Evolutionary conservation across 75 land plant genomes (phyloP), one percentile per base, ranked within the genome.

Genomic region (Pseudotsuga menziesii): DNA sequence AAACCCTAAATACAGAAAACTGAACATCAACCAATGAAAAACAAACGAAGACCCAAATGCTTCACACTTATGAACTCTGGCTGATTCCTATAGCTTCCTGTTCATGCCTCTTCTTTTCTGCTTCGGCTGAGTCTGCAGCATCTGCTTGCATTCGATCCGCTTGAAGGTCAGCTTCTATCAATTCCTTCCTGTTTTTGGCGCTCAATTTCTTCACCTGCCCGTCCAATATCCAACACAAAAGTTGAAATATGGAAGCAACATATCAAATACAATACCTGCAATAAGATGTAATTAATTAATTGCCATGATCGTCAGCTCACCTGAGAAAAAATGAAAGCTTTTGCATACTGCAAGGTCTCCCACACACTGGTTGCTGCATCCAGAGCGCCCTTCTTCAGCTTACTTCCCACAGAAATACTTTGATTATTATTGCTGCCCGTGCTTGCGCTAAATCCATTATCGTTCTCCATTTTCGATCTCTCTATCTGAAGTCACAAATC

Each of bases 161-260:
- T 39, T 39, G 41, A 39, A 39, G 5, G 0, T 39, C 41, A 2
- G 4, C 41, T 3, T 39, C 41, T 3, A 39, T 39, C 41, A 39
- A 39, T 39, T 39, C 41, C 41, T 39, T 73, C 59, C 32, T 29
- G 32, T 29, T 77, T 57, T 63, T 82, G 0, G 88, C 88, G 19
- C 20, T 77, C 71, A 69, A 8, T 61, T 82, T 86, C 88, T 80
- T 82, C 19, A 62, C 79, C 84, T 82, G 55, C 32, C 64, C 32
- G 35, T 17, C 66, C 66, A 17, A 14, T 23, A 61, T 59, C 32
- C 1, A 61, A 26, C 14, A 32, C 15, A 3, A 66, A 66, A 3
- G 14, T 5, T 25, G 27, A 19, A 4, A 66, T 16, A 4, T 66
- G 14, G 1, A 66, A 66, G 13, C 41, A 29, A 29, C 0, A 29